Percentiles rank a stretch among this genome's conserved stretches.
These are phyloP conservation scores for Luvunga scandens DNA, from an alignment of 345 rosid species.

Conservation along the genomic window DNA sequence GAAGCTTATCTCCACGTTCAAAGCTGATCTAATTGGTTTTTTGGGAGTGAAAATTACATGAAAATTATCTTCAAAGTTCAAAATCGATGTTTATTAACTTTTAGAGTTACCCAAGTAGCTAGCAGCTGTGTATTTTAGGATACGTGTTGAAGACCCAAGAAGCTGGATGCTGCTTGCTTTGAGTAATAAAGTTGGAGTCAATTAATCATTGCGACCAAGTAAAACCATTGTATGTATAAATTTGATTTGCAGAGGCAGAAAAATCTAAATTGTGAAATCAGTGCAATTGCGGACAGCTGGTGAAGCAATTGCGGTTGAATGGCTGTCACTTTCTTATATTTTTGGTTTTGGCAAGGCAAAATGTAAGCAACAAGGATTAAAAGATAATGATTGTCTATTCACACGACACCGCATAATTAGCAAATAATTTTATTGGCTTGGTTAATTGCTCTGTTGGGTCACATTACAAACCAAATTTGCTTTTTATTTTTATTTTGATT, in stretches of 20 bases:
- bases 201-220: neutral
- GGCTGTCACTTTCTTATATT: conserved; percentile 7
- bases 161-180: neutral
- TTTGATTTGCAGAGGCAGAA: neutral
- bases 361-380: neutral
- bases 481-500: too few relatives aligned
- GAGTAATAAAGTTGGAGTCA: neutral
- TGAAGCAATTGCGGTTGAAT: neutral
- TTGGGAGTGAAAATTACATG: neutral
- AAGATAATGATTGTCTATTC: neutral
- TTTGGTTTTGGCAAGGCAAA: neutral
- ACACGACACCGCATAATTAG: neutral
- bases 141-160: conserved; percentile 17
- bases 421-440: neutral
- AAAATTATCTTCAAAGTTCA: neutral
- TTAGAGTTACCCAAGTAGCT: neutral
- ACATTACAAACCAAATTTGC: too few relatives aligned
- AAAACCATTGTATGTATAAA: neutral
- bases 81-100: neutral
- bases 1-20: neutral
- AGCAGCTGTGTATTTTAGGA: neutral
- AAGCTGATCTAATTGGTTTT: neutral
- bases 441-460: neutral
- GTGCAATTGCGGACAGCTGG: conserved; percentile 5
- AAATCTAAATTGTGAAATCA: neutral